Conservation (phyloP, 1,284 basidiomycete species). For the Moniliophthora roreri region DNA sequence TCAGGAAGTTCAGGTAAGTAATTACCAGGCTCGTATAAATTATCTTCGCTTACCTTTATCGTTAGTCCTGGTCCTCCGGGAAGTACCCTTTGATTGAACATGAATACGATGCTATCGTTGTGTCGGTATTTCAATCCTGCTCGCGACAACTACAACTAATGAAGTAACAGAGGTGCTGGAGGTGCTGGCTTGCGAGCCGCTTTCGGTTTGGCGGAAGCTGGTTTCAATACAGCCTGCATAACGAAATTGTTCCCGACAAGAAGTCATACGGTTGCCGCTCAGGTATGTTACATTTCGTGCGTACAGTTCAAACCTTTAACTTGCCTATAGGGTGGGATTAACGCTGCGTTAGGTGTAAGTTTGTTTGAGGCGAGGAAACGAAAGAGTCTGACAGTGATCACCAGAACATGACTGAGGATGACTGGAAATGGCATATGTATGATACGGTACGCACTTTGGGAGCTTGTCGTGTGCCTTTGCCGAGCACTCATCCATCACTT, state of each 20-base stretch:
- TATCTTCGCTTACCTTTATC: slow-evolving; percentile 18
- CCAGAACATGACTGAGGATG: slow-evolving; percentile 99
- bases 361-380: neutral
- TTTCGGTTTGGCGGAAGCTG: slow-evolving; percentile 98
- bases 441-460: slow-evolving; percentile 73
- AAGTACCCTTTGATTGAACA: slow-evolving; percentile 98
- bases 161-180: slow-evolving; percentile 79
- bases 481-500: slow-evolving; percentile 14
- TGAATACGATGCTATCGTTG: slow-evolving; percentile 95
- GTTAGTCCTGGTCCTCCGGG: slow-evolving; percentile 73
- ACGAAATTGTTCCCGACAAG: slow-evolving; percentile 99
- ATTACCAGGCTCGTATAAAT: slow-evolving; percentile 11
- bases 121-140: slow-evolving; percentile 58
- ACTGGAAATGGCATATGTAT: slow-evolving; percentile 99
- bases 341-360: slow-evolving; percentile 93
- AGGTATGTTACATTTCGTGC: slow-evolving; percentile 48
- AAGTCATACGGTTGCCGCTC: slow-evolving; percentile 98
- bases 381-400: slow-evolving; percentile 12
- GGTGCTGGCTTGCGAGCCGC: slow-evolving; percentile 98
- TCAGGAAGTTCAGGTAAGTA: slow-evolving; percentile 74
- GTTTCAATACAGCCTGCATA: slow-evolving; percentile 98
- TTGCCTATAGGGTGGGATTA: slow-evolving; percentile 85
- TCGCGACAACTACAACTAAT: slow-evolving; percentile 5
- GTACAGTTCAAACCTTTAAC: slow-evolving; percentile 14
- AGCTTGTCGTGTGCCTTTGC: slow-evolving; percentile 5